A percentile compares a stretch with the other conserved stretches of the same genome.
Conservation (phyloP, 2,329 filamentous ascomycete genomes). For the Onygenales sp. region DNA sequence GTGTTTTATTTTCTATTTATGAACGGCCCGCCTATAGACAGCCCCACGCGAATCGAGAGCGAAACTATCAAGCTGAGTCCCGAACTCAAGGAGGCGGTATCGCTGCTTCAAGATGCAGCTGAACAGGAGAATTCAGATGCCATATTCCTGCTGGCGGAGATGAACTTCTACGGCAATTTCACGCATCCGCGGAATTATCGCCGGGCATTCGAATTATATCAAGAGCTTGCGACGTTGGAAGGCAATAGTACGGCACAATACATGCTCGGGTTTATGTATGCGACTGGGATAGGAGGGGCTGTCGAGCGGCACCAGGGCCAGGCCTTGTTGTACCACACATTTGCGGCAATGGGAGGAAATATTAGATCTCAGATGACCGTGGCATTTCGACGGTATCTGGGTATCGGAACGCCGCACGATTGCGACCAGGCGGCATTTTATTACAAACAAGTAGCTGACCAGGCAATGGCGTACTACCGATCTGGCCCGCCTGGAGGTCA, state of each 20-base stretch:
- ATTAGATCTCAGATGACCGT: constrained; percentile 87
- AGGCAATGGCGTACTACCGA: constrained; percentile 77
- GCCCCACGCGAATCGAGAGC: constrained; percentile 28
- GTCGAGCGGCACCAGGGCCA: constrained; percentile 82
- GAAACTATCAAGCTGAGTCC: constrained; percentile 23
- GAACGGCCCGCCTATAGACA: constrained; percentile 46
- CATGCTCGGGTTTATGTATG: constrained; percentile 93
- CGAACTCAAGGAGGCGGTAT: constrained; percentile 48
- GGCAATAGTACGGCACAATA: constrained; percentile 91
- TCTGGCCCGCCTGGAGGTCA: constrained; percentile 86
- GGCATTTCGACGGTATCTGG: constrained; percentile 73
- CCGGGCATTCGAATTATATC: constrained; percentile 71
- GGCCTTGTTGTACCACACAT: constrained; percentile 86
- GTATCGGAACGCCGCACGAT: constrained; percentile 74
- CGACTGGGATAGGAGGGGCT: constrained; percentile 75
- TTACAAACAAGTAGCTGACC: constrained; percentile 90
- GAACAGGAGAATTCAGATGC: constrained; percentile 59
- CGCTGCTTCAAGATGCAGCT: constrained; percentile 50
- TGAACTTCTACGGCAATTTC: constrained; percentile 96
- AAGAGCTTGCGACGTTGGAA: constrained; percentile 61
- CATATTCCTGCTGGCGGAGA: constrained; percentile 77
- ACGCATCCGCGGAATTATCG: constrained; percentile 74
- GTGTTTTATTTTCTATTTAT: constrained; percentile 56
- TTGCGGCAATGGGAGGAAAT: constrained; percentile 77
- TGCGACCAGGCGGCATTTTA: constrained; percentile 79